Base-by-base conservation (phyloP, 2,329 filamentous ascomycete genomes). In the Phoma sp. region DNA sequence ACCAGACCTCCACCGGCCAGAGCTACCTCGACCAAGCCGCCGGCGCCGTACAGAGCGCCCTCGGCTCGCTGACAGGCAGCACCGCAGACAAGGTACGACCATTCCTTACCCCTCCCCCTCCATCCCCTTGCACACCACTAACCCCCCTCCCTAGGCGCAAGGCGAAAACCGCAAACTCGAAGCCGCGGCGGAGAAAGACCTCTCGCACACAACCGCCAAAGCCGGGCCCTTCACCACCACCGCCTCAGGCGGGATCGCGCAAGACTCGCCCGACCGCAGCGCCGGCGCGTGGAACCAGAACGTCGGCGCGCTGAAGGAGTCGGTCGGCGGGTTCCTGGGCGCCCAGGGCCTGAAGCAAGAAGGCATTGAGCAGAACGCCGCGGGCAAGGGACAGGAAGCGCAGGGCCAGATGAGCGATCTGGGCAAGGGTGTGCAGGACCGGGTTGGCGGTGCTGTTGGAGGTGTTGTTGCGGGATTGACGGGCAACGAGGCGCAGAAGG, bases 251-350 rank as follows among this genome's bases (percentile, higher is more conserved):
- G 88, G 86, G 32, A 79, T 89, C 43, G 83, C 87, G 58, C 82
- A 84, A 63, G 91, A 96, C 75, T 81, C 90, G 75, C 80, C 87
- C 9, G 81, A 93, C 73, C 90, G 92, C 61, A 79, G 82, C 22
- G 73, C 84, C 14, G 93, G 93, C 38, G 82, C 83, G 14, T 96
- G 89, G 87, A 91, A 96, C 79, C 93, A 97, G 78, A 96, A 91
- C 4, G 70, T 93, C n/a, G 93, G 93, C 47, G 85, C 89, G 1
- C 87, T 87, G 38, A 97, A 97, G 80, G 91, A 97, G 73, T 80
- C 87, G 4, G 60, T 95, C 1, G 93, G 93, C 53, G 87, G 87
- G 14, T 66, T 93, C 4, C 62, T 93, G 24, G 93, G 93, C 56
- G 86, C 85, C 60, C 88, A 95, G 77, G 82, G 80, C 30, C 76